Evolutionary conservation across 2,329 filamentous ascomycete genomes (phyloP), one percentile per base, ranked within the genome.

Genomic region (Chaetomiaceae sp.): DNA sequence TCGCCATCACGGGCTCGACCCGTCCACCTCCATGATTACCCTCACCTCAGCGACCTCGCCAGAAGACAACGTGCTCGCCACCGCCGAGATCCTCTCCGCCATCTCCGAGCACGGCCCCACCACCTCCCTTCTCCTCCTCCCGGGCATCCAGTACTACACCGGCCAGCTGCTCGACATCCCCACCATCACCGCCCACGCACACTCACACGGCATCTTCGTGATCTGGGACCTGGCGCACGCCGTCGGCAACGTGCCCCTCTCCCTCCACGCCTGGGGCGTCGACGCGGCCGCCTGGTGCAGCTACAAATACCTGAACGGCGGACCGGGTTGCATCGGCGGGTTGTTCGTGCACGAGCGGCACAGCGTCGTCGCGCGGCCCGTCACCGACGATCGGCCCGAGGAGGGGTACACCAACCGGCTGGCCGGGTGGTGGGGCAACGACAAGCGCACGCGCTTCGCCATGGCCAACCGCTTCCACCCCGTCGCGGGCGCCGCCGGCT

Each of bases 221-320:
- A 84, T 86, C 39, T 91, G 85, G 85, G 86, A 91, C 61, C 79
- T 88, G 37, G 86, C 86, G 0, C 86, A 91, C 62, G 85, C 85
- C 3, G 83, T 76, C 14, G 86, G 86, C 15, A 91, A 91, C 58
- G 83, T 90, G 1, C 79, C 82, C 1, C 65, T 90, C 17, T 67
- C 75, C 42, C 72, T 91, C 8, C 84, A 88, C 60, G 80, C 85
- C 56, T 90, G 86, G 86, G 74, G 84, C 45, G 85, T 89, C 33
- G 86, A 91, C 61, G 88, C 70, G 1, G 86, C 86, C 5, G 83
- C 74, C 8, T 91, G 86, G 86, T 91, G 86, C 62, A 83, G 77
- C 49, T 91, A 91, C 69, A 91, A 91, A 64, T 91, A 90, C 62
- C 73, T 91, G 50, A 90, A 89, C 60, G 75, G 79, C 42, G 86